Percentiles rank a stretch among this genome's conserved stretches.
phyloP scores from a whole-genome alignment of 176 grass and related monocot species.

The Rhipidocladum racemiflorum region DNA sequence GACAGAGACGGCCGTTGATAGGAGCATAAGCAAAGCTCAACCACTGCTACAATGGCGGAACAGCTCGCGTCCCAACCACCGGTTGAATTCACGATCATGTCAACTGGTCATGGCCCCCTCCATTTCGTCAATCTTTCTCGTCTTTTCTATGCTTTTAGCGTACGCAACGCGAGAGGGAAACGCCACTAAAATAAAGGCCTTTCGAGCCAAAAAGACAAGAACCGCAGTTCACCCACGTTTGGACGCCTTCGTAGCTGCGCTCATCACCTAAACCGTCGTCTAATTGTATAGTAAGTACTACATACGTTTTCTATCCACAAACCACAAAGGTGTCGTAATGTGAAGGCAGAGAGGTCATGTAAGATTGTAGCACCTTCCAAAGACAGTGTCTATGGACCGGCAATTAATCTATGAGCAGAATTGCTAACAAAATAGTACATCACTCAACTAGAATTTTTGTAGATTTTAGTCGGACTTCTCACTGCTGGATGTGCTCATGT shows the following conservation, averaged over 20 bases:
- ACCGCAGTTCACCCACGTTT: background rate
- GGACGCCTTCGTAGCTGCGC: background rate
- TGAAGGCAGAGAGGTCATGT: background rate
- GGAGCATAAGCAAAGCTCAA: background rate
- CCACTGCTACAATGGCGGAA: background rate
- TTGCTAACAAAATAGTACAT: background rate
- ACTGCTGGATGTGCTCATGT: background rate
- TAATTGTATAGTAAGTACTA: background rate
- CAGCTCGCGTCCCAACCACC: background rate
- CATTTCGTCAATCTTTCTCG: background rate
- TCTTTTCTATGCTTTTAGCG: background rate
- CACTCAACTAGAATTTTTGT: too few relatives aligned
- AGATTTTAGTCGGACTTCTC: background rate
- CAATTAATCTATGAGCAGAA: background rate
- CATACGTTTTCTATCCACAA: background rate
- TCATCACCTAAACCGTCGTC: background rate
- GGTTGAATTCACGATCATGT: background rate
- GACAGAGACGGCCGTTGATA: conserved; percentile 16
- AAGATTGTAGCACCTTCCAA: background rate
- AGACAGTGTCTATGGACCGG: conserved; percentile 14
- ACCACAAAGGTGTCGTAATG: background rate
- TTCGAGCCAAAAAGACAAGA: background rate
- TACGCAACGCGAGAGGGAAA: conserved; percentile 17
- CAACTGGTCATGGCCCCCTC: background rate
- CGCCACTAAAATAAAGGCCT: background rate